Evolutionary conservation across 2,329 filamentous ascomycete genomes (phyloP).

Genomic region (Trichophyton schoenleinii): DNA sequence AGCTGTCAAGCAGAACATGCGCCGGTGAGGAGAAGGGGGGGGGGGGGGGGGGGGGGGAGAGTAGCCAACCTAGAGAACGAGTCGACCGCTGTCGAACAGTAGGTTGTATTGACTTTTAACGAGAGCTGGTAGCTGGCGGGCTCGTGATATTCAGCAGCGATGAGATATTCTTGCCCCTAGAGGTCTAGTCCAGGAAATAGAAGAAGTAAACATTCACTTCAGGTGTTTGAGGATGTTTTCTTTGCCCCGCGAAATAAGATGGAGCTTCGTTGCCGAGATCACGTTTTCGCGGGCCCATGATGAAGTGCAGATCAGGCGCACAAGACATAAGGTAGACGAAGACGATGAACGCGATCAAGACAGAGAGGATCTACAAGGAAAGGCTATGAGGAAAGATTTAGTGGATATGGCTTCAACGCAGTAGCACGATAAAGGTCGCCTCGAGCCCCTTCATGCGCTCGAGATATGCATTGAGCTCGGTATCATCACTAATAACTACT

Average conservation of each 20-base stretch:
- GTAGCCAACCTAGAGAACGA: not conserved
- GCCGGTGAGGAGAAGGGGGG: not conserved
- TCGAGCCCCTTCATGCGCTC: slow-evolving; percentile 48
- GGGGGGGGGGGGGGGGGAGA: not conserved
- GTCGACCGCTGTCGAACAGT: too few species aligned
- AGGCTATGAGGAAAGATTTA: not conserved
- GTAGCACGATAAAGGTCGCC: slow-evolving; percentile 39
- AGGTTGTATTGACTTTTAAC: too few species aligned
- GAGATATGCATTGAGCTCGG: slow-evolving; percentile 61
- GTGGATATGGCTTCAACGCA: not conserved
- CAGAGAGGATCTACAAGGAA: not conserved
- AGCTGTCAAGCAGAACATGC: not conserved
- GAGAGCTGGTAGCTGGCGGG: too few species aligned
- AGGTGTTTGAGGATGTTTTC: not conserved
- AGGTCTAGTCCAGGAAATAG: too few species aligned
- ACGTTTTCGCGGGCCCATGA: not conserved
- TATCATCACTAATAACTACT: slow-evolving; percentile 50
- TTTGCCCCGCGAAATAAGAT: not conserved
- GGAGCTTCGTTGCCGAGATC: not conserved
- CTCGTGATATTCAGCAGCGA: too few species aligned
- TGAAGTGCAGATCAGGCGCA: not conserved
- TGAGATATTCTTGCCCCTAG: too few species aligned
- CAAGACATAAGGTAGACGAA: not conserved
- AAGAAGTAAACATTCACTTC: not conserved
- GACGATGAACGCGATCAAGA: not conserved